Base-by-base conservation (phyloP, 2,329 filamentous ascomycete genomes). In the Epichloe glyceriae region DNA sequence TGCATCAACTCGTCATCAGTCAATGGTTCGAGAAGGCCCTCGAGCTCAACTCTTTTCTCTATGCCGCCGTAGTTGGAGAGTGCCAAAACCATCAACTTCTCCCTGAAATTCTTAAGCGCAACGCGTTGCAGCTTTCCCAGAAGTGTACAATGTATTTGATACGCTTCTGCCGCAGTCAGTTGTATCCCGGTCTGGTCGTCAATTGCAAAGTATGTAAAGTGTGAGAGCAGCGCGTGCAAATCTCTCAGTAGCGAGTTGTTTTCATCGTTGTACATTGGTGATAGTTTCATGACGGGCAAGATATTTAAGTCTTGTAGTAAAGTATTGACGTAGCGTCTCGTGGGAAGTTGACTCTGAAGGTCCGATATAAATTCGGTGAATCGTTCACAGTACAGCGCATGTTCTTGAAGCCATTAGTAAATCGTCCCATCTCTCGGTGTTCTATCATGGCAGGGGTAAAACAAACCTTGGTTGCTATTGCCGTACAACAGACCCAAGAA, bases 41-140 rank as follows among this genome's bases (percentile, higher is more conserved):
- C 79, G 15, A 98, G 74, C 57, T 97, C 93, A 5, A 78, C 73
- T 42, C 88, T 78, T 61, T 86, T 84, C 56, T 90, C 85, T 55
- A 98, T 85, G 4, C 88, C 85, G 2, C 85, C 89, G 63, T 94
- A 94, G 63, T 98, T 97, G 17, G 93, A 93, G 39, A 98, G 70
- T 1, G 91, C 88, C 53, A 98, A 71, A 39, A 98, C 85, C n/a
- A 85, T 89, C 38, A 98, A 71, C 67, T 96, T 95, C 6, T 89
- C 82, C 59, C 87, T 89, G 68, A 95, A 96, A 59, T 88, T 74
- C 61, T 84, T 89, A 60, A 95, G 75, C 20, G 84, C 80, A 45
- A 82, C 79, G 53, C 88, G 71, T 65, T 98, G 94, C 49, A 98
- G 70, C 49, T 77, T 82, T n/a, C 85, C 86, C 14, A 98, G 73